phyloP scores from a whole-genome alignment of 768 basidiomycete species.

The Candolleomyces eurysporus region DNA sequence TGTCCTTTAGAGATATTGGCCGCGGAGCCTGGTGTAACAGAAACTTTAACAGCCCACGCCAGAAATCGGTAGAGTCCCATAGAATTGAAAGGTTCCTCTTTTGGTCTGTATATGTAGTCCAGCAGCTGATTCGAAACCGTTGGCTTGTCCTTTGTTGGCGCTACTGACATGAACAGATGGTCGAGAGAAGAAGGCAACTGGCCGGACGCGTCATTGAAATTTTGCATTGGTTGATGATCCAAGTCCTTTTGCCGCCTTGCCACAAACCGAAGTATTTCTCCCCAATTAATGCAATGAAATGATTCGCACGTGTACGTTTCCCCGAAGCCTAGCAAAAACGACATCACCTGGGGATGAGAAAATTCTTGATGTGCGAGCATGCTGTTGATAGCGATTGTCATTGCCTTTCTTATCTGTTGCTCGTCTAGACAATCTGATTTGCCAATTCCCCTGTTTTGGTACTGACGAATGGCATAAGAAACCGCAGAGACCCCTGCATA shows the following conservation, averaged over 20 bases:
- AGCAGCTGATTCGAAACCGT: too few species aligned
- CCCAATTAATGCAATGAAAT: background rate
- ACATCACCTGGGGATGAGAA: conserved; percentile 27
- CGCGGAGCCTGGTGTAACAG: too few species aligned
- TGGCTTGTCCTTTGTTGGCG: too few species aligned
- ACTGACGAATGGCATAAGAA: conserved; percentile 1
- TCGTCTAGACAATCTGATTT: too few species aligned
- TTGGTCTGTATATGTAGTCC: too few species aligned
- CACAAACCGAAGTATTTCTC: background rate
- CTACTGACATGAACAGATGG: background rate
- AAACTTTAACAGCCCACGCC: too few species aligned
- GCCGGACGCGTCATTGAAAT: too few species aligned
- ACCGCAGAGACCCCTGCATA: conserved; percentile 1
- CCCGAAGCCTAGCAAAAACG: conserved; percentile 22
- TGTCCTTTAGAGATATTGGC: background rate
- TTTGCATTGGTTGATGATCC: too few species aligned
- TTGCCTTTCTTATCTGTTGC: conserved; percentile 12
- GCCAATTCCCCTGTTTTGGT: too few species aligned
- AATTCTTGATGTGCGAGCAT: conserved; percentile 20
- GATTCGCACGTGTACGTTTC: background rate
- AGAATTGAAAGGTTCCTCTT: background rate
- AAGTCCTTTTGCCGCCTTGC: too few species aligned
- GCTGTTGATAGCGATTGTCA: background rate
- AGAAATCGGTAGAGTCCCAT: background rate
- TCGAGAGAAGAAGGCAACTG: too few species aligned